Conservation (phyloP, 306 rosid genomes). For the Castanopsis chinensis region DNA sequence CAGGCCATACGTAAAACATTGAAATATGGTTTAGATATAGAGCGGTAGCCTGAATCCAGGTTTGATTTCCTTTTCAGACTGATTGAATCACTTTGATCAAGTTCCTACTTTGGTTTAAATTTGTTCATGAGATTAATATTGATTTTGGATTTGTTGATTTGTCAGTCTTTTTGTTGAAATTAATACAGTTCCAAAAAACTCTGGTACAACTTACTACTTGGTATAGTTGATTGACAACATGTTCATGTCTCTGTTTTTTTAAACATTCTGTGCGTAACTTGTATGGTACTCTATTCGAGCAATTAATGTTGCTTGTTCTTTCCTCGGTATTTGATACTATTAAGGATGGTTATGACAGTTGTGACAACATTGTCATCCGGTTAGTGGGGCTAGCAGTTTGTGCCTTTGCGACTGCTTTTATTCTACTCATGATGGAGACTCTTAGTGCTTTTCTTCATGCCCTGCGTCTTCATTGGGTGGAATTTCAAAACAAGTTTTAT, state of each 20-base stretch:
- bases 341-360: conserved; percentile 55
- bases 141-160: not conserved
- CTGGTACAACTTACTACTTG: not conserved
- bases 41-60: not conserved
- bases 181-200: not conserved
- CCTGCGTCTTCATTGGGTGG: conserved; percentile 99
- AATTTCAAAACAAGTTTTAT: conserved; percentile 94
- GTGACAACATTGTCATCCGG: conserved; percentile 74
- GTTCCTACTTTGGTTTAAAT: not conserved
- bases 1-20: not conserved
- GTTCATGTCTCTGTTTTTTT: not conserved
- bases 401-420: conserved; percentile 95
- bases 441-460: conserved; percentile 99
- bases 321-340: conserved; percentile 17
- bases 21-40: not conserved
- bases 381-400: conserved; percentile 85
- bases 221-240: not conserved
- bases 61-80: not conserved
- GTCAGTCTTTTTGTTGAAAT: not conserved
- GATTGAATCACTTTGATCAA: not conserved
- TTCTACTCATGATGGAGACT: conserved; percentile 98
- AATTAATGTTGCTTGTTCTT: not conserved
- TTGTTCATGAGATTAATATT: not conserved
- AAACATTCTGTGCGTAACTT: not conserved
- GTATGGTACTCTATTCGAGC: not conserved